Conservation (phyloP, 2,329 filamentous ascomycete genomes). For the Penicillium sp. region DNA sequence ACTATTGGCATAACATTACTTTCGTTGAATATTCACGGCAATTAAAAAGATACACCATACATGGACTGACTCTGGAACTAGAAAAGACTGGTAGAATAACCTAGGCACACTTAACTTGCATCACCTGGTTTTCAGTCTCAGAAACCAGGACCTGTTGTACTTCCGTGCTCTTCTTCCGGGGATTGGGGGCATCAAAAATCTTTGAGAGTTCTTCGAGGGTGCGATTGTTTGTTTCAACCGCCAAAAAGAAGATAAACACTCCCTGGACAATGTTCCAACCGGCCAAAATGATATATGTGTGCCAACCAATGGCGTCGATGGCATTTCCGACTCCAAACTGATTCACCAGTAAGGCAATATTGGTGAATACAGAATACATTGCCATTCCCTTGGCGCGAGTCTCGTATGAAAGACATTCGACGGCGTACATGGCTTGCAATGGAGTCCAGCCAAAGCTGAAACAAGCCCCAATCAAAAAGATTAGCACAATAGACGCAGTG, state of each 20-base stretch:
- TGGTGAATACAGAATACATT: slow-evolving; percentile 51
- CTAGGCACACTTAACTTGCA: neutral
- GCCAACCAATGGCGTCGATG: slow-evolving; percentile 57
- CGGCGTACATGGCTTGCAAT: slow-evolving; percentile 55
- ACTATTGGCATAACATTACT: no score
- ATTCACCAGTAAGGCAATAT: slow-evolving; percentile 52
- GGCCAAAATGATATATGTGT: slow-evolving; percentile 57
- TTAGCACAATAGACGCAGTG: slow-evolving; percentile 47
- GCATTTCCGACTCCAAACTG: slow-evolving; percentile 54
- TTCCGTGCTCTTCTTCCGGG: neutral
- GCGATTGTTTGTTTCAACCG: slow-evolving; percentile 38
- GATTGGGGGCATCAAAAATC: neutral
- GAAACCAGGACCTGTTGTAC: neutral
- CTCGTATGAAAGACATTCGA: slow-evolving; percentile 59
- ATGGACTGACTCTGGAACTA: no score
- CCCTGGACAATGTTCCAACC: slow-evolving; percentile 36
- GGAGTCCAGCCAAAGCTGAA: slow-evolving; percentile 56
- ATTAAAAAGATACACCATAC: no score
- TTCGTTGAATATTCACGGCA: no score
- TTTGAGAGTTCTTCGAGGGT: slow-evolving; percentile 35
- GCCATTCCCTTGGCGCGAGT: slow-evolving; percentile 63
- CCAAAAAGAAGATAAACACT: slow-evolving; percentile 36
- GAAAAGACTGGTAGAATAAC: no score
- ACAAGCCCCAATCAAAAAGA: slow-evolving; percentile 56
- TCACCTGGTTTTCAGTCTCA: neutral